phyloP scores from a whole-genome alignment of 2,329 filamentous ascomycete genomes.

The Nemania sp. region DNA sequence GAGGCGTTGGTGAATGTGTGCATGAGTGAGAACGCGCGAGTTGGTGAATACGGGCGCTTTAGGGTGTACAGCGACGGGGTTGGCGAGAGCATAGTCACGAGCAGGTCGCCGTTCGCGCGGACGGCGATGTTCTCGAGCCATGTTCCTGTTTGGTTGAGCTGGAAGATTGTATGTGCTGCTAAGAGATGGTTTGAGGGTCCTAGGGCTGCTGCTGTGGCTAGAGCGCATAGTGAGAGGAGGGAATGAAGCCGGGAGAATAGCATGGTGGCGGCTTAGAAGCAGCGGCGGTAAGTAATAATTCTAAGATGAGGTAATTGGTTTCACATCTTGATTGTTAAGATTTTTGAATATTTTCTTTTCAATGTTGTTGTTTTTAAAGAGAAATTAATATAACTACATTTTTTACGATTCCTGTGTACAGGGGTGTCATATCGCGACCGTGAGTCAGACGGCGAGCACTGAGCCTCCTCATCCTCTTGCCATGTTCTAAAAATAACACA shows the following conservation, averaged over 20 bases:
- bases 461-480: not conserved
- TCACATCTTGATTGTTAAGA: no score
- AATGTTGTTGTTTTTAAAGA: not conserved
- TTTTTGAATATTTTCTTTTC: no score
- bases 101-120: constrained; percentile 38
- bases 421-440: not conserved
- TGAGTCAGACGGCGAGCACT: not conserved
- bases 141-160: constrained; percentile 27
- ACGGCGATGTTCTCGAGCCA: constrained; percentile 43
- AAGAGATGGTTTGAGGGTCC: not conserved
- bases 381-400: not conserved
- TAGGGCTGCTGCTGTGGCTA: not conserved
- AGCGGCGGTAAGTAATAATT: no score
- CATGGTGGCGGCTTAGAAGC: not conserved
- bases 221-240: not conserved
- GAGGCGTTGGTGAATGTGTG: constrained; percentile 36
- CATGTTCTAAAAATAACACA: not conserved
- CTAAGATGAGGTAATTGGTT: no score
- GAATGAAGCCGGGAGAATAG: not conserved
- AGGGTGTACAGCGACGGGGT: constrained; percentile 35
- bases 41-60: constrained; percentile 32
- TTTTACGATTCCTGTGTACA: no score
- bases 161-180: constrained; percentile 28
- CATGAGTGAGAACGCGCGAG: constrained; percentile 31
- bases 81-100: constrained; percentile 39